A percentile compares a stretch with the other conserved stretches of the same genome.
These are phyloP conservation scores for Carpinus fangiana DNA, from an alignment of 306 rosid genomes.

Conservation along the genomic window DNA sequence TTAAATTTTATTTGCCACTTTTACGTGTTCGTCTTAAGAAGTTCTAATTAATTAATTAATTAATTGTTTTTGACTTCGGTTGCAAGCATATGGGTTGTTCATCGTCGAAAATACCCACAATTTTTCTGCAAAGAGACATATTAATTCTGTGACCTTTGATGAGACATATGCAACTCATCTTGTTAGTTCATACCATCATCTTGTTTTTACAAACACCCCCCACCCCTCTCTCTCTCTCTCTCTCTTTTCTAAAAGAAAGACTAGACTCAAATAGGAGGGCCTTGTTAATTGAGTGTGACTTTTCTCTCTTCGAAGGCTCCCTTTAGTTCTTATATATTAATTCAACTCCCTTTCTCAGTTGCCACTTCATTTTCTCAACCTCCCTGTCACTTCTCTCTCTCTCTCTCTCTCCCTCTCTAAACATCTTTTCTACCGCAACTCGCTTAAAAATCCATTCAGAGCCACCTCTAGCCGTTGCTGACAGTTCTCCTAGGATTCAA, in stretches of 20 bases:
- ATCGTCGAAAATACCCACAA: conserved; percentile 40
- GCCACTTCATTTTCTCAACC: conserved; percentile 49
- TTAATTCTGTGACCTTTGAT: conserved; percentile 35
- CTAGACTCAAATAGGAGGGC: conserved; percentile 17
- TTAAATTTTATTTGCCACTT: background rate
- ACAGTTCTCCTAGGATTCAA: conserved; percentile 34
- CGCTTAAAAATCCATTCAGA: conserved; percentile 30
- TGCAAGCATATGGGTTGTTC: conserved; percentile 32
- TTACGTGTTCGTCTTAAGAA: conserved; percentile 15
- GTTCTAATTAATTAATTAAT: background rate
- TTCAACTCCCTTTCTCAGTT: conserved; percentile 52
- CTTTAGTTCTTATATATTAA: conserved; percentile 36
- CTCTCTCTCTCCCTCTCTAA: conserved; percentile 22
- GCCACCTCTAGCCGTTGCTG: conserved; percentile 28
- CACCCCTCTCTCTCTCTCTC: background rate
- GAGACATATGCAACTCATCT: conserved; percentile 38
- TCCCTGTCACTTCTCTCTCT: conserved; percentile 38
- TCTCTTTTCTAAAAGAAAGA: background rate
- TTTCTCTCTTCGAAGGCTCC: conserved; percentile 37
- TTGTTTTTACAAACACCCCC: conserved; percentile 27
- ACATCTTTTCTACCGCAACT: conserved; percentile 29
- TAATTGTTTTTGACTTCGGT: conserved; percentile 21
- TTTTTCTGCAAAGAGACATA: conserved; percentile 34
- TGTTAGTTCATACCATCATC: conserved; percentile 33
- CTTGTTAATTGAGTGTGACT: conserved; percentile 40